Conservation (phyloP, 106 monocot genomes). For the Acanthochlamys bracteata region DNA sequence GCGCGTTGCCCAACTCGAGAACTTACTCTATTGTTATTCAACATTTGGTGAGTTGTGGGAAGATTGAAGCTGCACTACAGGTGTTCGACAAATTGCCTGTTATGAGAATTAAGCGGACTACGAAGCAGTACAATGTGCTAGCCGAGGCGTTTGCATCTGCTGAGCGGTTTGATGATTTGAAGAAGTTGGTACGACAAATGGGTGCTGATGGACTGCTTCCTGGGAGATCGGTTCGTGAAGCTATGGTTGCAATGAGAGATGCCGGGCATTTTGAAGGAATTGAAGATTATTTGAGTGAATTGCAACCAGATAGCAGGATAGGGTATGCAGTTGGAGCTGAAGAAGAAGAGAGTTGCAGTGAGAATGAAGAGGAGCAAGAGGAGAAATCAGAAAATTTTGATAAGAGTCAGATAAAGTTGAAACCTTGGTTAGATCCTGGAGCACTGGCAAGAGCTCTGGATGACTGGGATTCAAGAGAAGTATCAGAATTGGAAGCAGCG, state of each 20-base stretch:
- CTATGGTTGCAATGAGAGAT: slow-evolving; percentile 42
- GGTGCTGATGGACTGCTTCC: slow-evolving; percentile 58
- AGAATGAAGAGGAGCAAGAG: slow-evolving; percentile 21
- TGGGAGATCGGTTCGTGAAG: slow-evolving; percentile 28
- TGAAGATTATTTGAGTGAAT: slow-evolving; percentile 41
- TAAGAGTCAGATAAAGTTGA: slow-evolving; percentile 16
- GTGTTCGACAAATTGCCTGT: slow-evolving; percentile 52
- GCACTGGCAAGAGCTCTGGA: slow-evolving; percentile 56
- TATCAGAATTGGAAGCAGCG: slow-evolving; percentile 45
- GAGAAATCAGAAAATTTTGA: slow-evolving; percentile 1
- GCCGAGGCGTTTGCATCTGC: slow-evolving; percentile 27
- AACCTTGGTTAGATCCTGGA: slow-evolving; percentile 74
- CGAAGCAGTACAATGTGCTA: slow-evolving; percentile 65
- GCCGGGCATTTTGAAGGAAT: slow-evolving; percentile 35
- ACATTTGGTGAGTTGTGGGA: slow-evolving; percentile 39
- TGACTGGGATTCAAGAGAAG: slow-evolving; percentile 56
- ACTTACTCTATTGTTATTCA: slow-evolving; percentile 74
- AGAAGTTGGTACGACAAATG: slow-evolving; percentile 45
- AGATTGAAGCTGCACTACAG: slow-evolving; percentile 39
- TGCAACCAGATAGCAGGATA: slow-evolving; percentile 45
- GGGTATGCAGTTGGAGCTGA: slow-evolving; percentile 27
- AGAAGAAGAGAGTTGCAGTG: slow-evolving; percentile 12
- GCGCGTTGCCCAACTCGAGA: slow-evolving; percentile 67
- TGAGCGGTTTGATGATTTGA: slow-evolving; percentile 23
- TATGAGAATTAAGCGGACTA: slow-evolving; percentile 52